Conservation (phyloP, 1,284 basidiomycete genomes). For the Trichosporon sp. region DNA sequence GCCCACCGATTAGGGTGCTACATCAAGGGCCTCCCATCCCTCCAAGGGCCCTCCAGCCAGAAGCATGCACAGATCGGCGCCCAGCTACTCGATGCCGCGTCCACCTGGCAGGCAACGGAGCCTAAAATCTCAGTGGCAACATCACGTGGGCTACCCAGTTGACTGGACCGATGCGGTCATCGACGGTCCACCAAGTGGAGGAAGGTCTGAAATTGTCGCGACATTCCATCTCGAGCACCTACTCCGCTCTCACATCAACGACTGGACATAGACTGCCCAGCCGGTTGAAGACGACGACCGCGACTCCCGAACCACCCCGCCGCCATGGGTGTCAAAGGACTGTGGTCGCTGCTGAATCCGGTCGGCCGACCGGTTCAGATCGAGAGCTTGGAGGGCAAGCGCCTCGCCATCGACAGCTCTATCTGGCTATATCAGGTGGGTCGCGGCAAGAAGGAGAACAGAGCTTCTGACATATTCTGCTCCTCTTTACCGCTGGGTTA, state of each 20-base stretch:
- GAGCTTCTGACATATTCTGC: too few relatives aligned
- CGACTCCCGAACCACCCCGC: background rate
- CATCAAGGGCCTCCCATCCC: background rate
- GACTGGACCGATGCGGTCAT: background rate
- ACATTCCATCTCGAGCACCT: background rate
- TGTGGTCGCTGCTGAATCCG: conserved; percentile 86
- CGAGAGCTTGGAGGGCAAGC: conserved; percentile 84
- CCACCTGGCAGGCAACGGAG: background rate
- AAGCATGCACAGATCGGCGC: background rate
- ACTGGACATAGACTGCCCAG: conserved; percentile 1
- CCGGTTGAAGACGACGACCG: background rate
- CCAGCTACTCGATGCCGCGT: background rate
- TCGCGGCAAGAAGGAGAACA: too few relatives aligned
- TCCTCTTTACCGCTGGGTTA: too few relatives aligned
- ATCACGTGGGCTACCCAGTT: background rate
- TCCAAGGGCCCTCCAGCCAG: background rate
- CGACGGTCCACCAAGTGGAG: background rate
- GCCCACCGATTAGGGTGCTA: background rate
- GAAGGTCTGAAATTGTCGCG: background rate
- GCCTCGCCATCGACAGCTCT: conserved; percentile 93
- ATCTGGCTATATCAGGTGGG: conserved; percentile 84
- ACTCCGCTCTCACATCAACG: background rate
- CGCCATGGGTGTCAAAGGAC: conserved; percentile 86
- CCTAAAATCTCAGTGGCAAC: background rate
- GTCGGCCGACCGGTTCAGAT: conserved; percentile 86